Evolutionary conservation across 768 basidiomycete genomes (phyloP).

Genomic region (Naganishia onofrii): DNA sequence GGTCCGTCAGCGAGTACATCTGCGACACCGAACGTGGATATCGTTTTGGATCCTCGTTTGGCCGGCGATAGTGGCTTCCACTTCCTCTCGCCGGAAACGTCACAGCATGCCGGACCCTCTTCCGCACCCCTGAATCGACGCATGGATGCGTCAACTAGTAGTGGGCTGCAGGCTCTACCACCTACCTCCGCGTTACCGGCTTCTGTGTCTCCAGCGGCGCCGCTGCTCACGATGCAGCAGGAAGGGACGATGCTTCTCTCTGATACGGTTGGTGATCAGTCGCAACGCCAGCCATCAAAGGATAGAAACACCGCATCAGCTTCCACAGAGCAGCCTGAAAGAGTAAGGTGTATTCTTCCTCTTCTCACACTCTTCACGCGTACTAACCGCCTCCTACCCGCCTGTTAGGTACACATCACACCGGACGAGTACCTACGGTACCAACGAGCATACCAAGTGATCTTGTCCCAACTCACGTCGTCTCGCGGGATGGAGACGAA

Average conservation of each 20-base stretch:
- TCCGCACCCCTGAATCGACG: too few species aligned
- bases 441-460: constrained; percentile 22
- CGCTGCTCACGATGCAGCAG: neutral
- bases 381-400: neutral
- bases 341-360: neutral
- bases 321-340: neutral
- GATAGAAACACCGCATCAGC: neutral
- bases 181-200: neutral
- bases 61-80: neutral
- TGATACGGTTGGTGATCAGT: neutral
- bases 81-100: neutral
- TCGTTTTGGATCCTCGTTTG: neutral
- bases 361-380: neutral
- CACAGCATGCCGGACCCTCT: neutral
- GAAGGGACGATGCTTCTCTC: neutral
- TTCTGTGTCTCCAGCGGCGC: neutral
- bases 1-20: neutral
- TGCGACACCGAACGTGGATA: neutral
- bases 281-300: neutral
- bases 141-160: too few species aligned
- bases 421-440: constrained; percentile 20
- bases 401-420: constrained; percentile 7
- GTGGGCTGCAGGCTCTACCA: neutral
- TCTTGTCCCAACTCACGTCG: constrained; percentile 5
- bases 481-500: constrained; percentile 9